Evolutionary conservation across 768 basidiomycete genomes (phyloP).

Genomic region (Dentipellis sp.): DNA sequence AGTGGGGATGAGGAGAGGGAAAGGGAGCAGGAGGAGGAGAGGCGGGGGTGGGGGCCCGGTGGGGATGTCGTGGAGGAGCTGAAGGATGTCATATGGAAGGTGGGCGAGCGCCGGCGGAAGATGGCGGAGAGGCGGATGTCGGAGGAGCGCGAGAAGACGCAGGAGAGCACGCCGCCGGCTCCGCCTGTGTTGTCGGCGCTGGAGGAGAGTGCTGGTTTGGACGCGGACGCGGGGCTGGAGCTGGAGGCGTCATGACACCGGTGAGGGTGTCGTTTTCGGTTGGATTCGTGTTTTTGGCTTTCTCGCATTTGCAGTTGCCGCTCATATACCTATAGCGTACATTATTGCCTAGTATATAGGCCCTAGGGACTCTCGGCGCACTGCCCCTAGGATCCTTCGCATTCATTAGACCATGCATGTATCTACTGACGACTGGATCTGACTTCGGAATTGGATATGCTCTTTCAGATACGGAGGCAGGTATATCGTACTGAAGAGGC

Average conservation of each 20-base stretch:
- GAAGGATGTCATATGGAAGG: constrained; percentile 83
- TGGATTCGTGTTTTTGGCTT: too few species aligned
- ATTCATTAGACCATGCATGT: too few species aligned
- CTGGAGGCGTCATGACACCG: background rate
- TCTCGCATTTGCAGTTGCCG: too few species aligned
- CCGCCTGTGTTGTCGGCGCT: background rate
- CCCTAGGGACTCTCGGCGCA: too few species aligned
- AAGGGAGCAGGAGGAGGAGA: constrained; percentile 4
- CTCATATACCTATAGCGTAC: too few species aligned
- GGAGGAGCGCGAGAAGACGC: background rate
- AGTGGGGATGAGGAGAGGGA: constrained; percentile 2
- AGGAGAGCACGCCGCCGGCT: constrained; percentile 3
- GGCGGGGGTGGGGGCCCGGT: constrained; percentile 59
- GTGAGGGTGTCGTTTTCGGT: background rate
- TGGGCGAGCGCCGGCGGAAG: constrained; percentile 57
- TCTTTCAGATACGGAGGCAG: too few species aligned
- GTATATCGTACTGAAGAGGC: too few species aligned
- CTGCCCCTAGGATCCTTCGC: too few species aligned
- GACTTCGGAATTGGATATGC: too few species aligned
- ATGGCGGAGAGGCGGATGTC: constrained; percentile 24
- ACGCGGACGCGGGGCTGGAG: background rate
- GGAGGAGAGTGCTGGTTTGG: background rate
- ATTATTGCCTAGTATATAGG: too few species aligned
- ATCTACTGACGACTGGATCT: too few species aligned
- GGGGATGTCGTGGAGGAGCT: constrained; percentile 79